Conservation (phyloP, 192 early-diverging fungal species). For the Blastocladiella britannica region DNA sequence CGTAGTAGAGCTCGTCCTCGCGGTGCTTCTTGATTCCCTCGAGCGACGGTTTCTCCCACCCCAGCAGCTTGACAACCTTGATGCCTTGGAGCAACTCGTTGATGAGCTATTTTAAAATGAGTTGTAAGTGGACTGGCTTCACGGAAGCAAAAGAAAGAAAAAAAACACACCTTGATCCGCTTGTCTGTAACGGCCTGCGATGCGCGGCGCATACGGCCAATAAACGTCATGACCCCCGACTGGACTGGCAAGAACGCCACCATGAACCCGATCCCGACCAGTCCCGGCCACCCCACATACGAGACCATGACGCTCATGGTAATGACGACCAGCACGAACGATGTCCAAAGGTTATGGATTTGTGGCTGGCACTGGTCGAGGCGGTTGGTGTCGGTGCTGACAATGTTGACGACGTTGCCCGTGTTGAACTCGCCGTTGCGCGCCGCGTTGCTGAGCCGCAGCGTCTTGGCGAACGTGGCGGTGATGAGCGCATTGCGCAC, state of each 20-base stretch:
- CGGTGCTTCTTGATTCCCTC: not conserved
- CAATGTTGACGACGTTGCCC: conserved; percentile 2
- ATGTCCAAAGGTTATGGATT: conserved; percentile 2
- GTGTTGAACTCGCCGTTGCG: not conserved
- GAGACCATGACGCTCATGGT: not conserved
- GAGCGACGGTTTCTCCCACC: not conserved
- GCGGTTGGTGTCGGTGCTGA: not conserved
- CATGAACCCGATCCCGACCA: not conserved
- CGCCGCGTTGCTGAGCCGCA: not conserved
- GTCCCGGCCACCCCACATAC: not conserved
- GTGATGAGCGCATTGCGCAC: not conserved
- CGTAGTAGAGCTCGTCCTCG: not conserved
- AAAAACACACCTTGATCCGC: too few relatives aligned
- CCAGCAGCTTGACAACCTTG: not conserved
- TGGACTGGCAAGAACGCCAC: not conserved
- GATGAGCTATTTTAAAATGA: too few relatives aligned
- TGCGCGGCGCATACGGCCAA: not conserved
- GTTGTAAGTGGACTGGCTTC: too few relatives aligned
- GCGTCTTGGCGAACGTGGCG: not conserved
- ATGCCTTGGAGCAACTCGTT: not conserved
- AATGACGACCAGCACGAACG: not conserved
- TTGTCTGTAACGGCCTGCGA: not conserved
- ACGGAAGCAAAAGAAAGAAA: too few relatives aligned
- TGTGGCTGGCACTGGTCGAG: not conserved
- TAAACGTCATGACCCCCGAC: not conserved